Evolutionary conservation across 2,329 filamentous ascomycete genomes (phyloP).

Genomic region (Bretziella fagacearum): DNA sequence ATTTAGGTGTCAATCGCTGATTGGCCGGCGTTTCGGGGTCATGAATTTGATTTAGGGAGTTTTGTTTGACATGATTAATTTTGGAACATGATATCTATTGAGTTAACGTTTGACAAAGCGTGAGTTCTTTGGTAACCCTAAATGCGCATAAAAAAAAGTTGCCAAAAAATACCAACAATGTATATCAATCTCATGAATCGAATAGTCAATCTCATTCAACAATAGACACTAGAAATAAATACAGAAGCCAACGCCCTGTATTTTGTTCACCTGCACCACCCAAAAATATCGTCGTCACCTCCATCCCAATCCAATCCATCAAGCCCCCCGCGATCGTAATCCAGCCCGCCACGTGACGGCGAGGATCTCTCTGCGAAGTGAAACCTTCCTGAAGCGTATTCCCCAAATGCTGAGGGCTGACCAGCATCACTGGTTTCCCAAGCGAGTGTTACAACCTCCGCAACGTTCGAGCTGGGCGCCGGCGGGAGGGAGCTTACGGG

Average conservation of each 20-base stretch:
- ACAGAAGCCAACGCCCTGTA: not conserved
- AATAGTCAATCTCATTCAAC: conserved; percentile 4
- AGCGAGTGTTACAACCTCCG: conserved; percentile 47
- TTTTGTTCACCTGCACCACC: not conserved
- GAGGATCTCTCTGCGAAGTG: conserved; percentile 57
- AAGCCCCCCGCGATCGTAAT: conserved; percentile 47
- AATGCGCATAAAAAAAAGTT: not conserved
- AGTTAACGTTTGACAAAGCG: no score
- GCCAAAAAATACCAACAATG: not conserved
- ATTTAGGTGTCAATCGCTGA: not conserved
- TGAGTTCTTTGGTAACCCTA: no score
- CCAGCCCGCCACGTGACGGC: conserved; percentile 54
- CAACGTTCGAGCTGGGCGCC: conserved; percentile 53
- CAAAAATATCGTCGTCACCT: conserved; percentile 28
- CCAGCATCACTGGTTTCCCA: conserved; percentile 50
- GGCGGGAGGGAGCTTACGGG: conserved; percentile 36
- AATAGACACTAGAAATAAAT: conserved; percentile 9
- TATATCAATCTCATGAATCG: not conserved
- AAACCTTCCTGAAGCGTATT: conserved; percentile 52
- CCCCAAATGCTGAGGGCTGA: conserved; percentile 49
- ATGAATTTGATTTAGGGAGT: not conserved
- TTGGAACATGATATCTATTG: no score
- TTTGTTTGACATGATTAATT: not conserved
- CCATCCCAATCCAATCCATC: conserved; percentile 39
- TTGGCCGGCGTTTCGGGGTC: not conserved